Evolutionary conservation across 306 rosid species (phyloP), one percentile per base, ranked within the genome.

Genomic region (Begonia peltatifolia): DNA sequence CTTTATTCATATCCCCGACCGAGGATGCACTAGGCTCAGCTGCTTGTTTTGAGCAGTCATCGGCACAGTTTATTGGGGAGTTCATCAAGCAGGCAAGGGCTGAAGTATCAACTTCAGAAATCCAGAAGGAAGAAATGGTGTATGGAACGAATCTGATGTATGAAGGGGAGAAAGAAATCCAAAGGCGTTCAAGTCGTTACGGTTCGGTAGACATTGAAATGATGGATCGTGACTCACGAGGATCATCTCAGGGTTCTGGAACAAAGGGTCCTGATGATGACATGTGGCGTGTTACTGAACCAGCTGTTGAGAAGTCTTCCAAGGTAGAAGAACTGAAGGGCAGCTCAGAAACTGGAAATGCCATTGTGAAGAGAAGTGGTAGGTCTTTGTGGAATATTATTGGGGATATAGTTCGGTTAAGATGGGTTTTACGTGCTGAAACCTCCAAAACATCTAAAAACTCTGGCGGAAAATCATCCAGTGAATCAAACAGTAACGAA

Each of bases 11-110:
- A 11, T 14, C 46, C 35, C 52, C 71, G 53, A 79, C 80, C 14
- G 94, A 74, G 60, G 95, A 81, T 75, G 67, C 71, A 65, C 62
- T 86, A 63, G 81, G 75, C 61, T 92, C 96, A 58, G 87, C 83
- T 66, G 71, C 55, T 59, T 71, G 68, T 47, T 68, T 63, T 42
- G 83, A 81, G 63, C 68, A 82, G 62, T 79, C 83, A 57, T 86
- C 96, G 17, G 56, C 67, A 17, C 87, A 71, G 61, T 67, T 79
- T 66, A 78, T 86, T 42, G 80, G 66, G 58, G 88, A 83, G 64
- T 79, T 79, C 42, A 63, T 77, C 53, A 75, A 81, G 70, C 76
- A 69, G 63, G 76, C 46, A 12, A 62, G 72, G 64, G 79, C 65
- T 53, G 92, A 74, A 69, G 81, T 60, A 57, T 69, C 64, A 20